Conservation (phyloP, 768 basidiomycete genomes). For the Cystofilobasidium capitatum region DNA sequence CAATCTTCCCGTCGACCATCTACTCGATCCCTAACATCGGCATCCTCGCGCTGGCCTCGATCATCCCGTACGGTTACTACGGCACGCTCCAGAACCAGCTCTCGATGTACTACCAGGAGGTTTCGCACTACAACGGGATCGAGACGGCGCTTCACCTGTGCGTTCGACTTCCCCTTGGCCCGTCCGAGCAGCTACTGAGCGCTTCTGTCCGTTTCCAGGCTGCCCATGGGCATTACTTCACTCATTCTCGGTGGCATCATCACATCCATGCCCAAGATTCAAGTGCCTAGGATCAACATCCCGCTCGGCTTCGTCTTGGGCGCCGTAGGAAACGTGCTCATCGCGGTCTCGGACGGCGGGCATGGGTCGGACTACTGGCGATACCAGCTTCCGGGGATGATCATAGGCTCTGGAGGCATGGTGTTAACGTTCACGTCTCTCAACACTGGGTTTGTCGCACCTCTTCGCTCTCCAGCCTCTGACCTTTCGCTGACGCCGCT, state of each 20-base stretch:
- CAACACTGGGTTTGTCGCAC: neutral
- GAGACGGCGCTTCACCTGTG: neutral
- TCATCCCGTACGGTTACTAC: neutral
- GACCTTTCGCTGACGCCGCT: neutral
- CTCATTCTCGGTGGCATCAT: neutral
- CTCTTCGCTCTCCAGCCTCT: neutral
- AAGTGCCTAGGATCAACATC: neutral
- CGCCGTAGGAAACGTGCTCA: neutral
- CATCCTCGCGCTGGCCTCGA: neutral
- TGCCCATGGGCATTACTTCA: neutral
- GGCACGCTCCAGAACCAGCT: neutral
- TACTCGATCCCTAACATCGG: neutral
- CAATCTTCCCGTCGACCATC: slow-evolving; percentile 1
- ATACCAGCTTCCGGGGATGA: neutral
- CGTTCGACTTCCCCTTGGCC: neutral
- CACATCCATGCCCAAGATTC: neutral
- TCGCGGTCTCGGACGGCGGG: neutral
- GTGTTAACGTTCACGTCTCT: neutral
- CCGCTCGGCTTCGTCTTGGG: neutral
- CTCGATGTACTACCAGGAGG: neutral
- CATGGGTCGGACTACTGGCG: slow-evolving; percentile 2
- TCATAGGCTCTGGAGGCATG: neutral
- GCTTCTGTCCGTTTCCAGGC: neutral
- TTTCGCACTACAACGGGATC: neutral
- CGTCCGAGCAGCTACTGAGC: neutral